Evolutionary conservation across 805 yeast species (phyloP).

Genomic region (Isabelozyma pseudorhagii): DNA sequence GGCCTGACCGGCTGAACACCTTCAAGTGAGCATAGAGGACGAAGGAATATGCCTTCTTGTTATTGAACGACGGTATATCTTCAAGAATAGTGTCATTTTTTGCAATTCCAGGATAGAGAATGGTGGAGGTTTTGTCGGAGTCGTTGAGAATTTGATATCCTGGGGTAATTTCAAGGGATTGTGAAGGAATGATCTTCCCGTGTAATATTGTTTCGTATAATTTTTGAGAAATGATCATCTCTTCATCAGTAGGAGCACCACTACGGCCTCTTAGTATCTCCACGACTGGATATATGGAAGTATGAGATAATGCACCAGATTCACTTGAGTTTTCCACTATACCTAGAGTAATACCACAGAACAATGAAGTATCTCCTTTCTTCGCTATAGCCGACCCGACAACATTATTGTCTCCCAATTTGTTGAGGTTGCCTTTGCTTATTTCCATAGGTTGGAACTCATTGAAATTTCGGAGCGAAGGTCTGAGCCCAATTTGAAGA

Average conservation of each 20-base stretch:
- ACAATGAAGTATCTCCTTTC: constrained; percentile 69
- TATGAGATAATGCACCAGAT: constrained; percentile 5
- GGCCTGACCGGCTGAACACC: constrained; percentile 79
- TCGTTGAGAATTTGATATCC: constrained; percentile 13
- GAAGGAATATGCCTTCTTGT: constrained; percentile 24
- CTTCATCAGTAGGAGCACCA: constrained; percentile 86
- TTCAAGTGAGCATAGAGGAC: constrained; percentile 71
- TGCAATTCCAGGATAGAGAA: constrained; percentile 23
- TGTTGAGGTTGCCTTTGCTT: constrained; percentile 35
- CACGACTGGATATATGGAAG: constrained; percentile 65
- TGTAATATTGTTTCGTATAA: constrained; percentile 59
- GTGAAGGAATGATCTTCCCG: constrained; percentile 49
- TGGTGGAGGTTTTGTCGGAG: constrained; percentile 6
- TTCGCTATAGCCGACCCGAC: constrained; percentile 70
- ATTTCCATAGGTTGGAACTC: constrained; percentile 65
- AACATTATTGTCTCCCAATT: constrained; percentile 26
- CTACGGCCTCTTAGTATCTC: constrained; percentile 71
- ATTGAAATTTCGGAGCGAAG: constrained; percentile 63
- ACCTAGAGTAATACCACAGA: constrained; percentile 70
- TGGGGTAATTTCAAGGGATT: constrained; percentile 14
- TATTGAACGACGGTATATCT: constrained; percentile 6
- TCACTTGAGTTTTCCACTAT: constrained; percentile 49
- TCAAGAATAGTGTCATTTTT: constrained; percentile 21
- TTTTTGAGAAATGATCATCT: constrained; percentile 68
- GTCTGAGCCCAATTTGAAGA: constrained; percentile 70